Evolutionary conservation across 1,284 basidiomycete genomes (phyloP).

Genomic region (Irpex lacteus): DNA sequence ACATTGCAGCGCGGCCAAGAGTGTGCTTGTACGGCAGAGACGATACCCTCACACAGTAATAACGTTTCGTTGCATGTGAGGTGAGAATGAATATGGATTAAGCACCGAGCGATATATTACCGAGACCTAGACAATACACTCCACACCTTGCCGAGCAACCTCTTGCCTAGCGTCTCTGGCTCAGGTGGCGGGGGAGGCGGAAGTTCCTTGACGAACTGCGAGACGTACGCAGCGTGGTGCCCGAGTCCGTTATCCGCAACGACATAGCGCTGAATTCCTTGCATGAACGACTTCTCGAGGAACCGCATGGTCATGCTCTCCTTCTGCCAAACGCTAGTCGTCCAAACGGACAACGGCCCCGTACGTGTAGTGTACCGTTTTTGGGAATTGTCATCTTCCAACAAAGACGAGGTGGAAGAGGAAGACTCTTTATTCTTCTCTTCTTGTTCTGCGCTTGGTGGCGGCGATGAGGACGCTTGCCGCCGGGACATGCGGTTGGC

Average conservation of each 20-base stretch:
- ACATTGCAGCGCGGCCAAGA: neutral
- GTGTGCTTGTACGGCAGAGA: neutral
- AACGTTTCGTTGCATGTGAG: neutral
- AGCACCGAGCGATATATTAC: neutral
- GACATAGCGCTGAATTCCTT: conserved; percentile 40
- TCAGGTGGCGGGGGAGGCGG: conserved; percentile 4
- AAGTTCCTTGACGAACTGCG: conserved; percentile 8
- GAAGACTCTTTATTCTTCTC: neutral
- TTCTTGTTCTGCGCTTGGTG: neutral
- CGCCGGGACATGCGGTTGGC: conserved; percentile 65
- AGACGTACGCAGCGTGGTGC: neutral
- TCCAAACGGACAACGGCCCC: conserved; percentile 67
- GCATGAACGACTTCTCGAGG: conserved; percentile 50
- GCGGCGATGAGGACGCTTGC: conserved; percentile 9
- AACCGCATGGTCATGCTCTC: conserved; percentile 61
- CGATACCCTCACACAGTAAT: neutral
- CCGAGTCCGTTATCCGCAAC: conserved; percentile 5
- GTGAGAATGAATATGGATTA: neutral
- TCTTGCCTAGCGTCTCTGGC: neutral
- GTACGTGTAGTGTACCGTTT: conserved; percentile 9
- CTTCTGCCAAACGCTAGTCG: conserved; percentile 62
- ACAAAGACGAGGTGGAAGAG: neutral
- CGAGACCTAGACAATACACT: neutral
- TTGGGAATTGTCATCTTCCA: neutral
- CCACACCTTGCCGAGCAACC: neutral